phyloP scores from a whole-genome alignment of 495 filamentous ascomycete species.

The Penicillium nucicola region DNA sequence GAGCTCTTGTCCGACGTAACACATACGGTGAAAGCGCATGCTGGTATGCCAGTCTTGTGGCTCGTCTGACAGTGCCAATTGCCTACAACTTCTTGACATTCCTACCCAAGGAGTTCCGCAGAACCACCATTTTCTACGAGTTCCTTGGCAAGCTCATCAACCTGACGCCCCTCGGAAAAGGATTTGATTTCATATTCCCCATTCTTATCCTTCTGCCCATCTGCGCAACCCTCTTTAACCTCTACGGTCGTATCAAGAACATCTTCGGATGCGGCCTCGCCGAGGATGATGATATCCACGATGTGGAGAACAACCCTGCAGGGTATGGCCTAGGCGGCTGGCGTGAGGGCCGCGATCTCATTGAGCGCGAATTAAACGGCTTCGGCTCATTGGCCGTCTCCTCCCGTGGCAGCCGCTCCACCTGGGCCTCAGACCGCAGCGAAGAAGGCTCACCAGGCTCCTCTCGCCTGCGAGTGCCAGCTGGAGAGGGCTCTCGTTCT shows the following conservation, averaged over 20 bases:
- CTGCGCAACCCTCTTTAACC: slow-evolving; percentile 75
- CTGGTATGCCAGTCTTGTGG: slow-evolving; percentile 91
- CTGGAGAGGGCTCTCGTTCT: slow-evolving; percentile 24
- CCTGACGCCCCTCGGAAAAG: slow-evolving; percentile 75
- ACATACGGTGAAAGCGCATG: slow-evolving; percentile 89
- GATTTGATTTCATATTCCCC: slow-evolving; percentile 87
- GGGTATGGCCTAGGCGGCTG: slow-evolving; percentile 78
- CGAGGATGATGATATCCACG: slow-evolving; percentile 68
- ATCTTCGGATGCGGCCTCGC: slow-evolving; percentile 74
- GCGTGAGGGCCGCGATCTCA: slow-evolving; percentile 91
- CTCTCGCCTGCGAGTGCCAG: slow-evolving; percentile 30
- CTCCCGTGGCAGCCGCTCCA: slow-evolving; percentile 31
- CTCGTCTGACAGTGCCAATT: slow-evolving; percentile 84
- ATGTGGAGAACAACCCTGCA: slow-evolving; percentile 58
- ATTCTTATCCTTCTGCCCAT: slow-evolving; percentile 82
- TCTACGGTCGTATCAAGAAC: slow-evolving; percentile 78
- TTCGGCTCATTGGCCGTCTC: slow-evolving; percentile 49
- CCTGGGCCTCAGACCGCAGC: slow-evolving; percentile 25
- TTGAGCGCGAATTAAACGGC: slow-evolving; percentile 81
- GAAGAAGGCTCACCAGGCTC: slow-evolving; percentile 25
- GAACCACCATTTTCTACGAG: slow-evolving; percentile 73
- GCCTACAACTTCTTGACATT: slow-evolving; percentile 96
- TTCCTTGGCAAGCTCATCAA: slow-evolving; percentile 85
- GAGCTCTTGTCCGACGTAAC: slow-evolving; percentile 83
- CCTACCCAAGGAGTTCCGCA: slow-evolving; percentile 62